Conservation (phyloP, 2,329 filamentous ascomycete genomes). For the Nemania sp. region DNA sequence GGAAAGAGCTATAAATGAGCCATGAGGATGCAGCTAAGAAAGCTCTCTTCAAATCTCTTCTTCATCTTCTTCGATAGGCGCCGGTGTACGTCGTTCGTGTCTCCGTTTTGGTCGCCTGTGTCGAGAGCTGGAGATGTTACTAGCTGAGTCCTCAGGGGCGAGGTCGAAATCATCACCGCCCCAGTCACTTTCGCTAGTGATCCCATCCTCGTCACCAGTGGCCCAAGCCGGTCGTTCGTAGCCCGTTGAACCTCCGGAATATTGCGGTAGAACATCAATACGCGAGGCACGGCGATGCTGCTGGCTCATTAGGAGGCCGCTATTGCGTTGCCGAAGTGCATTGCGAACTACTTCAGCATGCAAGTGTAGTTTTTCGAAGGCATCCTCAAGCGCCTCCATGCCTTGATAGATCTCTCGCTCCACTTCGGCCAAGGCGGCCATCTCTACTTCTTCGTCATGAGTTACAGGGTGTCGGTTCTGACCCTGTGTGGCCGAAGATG, state of each 20-base stretch:
- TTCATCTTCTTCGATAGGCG: constrained; percentile 70
- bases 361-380: constrained; percentile 87
- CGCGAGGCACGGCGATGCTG: constrained; percentile 56
- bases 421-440: constrained; percentile 84
- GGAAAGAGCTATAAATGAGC: background rate
- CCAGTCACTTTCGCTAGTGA: constrained; percentile 60
- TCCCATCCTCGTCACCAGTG: constrained; percentile 49
- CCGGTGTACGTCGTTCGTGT: constrained; percentile 70
- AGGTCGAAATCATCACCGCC: constrained; percentile 60
- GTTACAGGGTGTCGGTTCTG: constrained; percentile 67
- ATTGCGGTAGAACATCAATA: constrained; percentile 57
- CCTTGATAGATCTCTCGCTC: constrained; percentile 91
- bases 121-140: constrained; percentile 75
- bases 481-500: constrained; percentile 43
- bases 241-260: constrained; percentile 52
- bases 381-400: constrained; percentile 93
- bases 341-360: constrained; percentile 80
- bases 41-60: constrained; percentile 45
- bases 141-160: constrained; percentile 78
- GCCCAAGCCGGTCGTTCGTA: constrained; percentile 54
- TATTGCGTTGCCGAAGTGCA: constrained; percentile 77
- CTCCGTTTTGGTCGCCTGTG: constrained; percentile 68
- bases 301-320: constrained; percentile 70
- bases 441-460: constrained; percentile 91
- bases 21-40: background rate